A percentile compares a stretch with the other conserved stretches of the same genome.
Evolutionary conservation across 768 basidiomycete species (phyloP).

Genomic region (Stropharia rugosoannulata): DNA sequence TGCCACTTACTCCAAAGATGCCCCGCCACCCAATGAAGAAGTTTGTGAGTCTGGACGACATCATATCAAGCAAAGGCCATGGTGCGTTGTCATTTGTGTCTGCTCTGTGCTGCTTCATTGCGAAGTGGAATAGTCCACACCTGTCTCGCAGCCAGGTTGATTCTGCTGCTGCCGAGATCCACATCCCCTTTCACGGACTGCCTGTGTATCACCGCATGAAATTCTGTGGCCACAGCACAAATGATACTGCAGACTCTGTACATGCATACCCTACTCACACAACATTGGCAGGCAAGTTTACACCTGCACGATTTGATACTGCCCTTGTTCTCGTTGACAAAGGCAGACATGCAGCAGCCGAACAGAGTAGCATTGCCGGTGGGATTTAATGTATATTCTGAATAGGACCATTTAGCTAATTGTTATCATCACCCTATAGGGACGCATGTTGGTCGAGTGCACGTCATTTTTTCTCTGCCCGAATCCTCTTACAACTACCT

Average conservation of each 20-base stretch:
- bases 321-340: not conserved
- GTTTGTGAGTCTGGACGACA: not conserved
- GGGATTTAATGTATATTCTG: not conserved
- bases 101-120: not conserved
- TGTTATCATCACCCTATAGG: too few relatives aligned
- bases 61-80: not conserved
- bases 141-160: not conserved
- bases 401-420: too few relatives aligned
- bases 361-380: not conserved
- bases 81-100: not conserved
- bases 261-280: not conserved
- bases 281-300: not conserved
- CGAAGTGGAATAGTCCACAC: not conserved
- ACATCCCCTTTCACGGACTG: not conserved
- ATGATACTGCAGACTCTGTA: not conserved
- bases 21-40: not conserved
- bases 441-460: not conserved
- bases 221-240: not conserved
- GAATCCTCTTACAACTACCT: not conserved
- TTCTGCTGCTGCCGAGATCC: not conserved
- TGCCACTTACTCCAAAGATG: not conserved
- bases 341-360: too few relatives aligned
- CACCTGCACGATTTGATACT: not conserved
- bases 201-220: conserved; percentile 1
- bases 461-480: not conserved